Evolutionary conservation across 352 stramenopile species (phyloP), one percentile per base, ranked within the genome.

Genomic region (Pythium angustatum): DNA sequence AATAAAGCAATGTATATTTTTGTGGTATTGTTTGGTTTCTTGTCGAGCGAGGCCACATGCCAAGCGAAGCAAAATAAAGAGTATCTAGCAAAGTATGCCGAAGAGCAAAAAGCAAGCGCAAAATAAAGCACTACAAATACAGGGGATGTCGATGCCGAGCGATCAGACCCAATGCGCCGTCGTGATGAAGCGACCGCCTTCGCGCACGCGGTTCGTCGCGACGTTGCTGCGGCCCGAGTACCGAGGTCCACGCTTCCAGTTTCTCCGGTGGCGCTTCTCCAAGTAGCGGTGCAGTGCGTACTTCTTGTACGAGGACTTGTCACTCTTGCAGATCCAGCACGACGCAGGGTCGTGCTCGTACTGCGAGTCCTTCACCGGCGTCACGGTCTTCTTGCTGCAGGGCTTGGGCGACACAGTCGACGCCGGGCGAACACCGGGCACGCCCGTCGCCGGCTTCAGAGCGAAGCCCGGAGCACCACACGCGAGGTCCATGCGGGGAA

Each of bases 301-400:
- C 81, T 94, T 93, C 66, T 85, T 86, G 64, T 91, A 83, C 34
- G 79, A 58, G 45, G 84, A 89, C 75, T 93, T 94, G 45, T 73
- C 77, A 48, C 82, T 92, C 78, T 93, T 93, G 81, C 86, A 94
- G 61, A 94, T 91, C 86, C 86, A 94, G 81, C 86, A 94, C 58
- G 79, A 87, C 59, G 76, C 70, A 15, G 84, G 65, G 70, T 93
- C 77, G 68, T 94, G 86, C 26, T 76, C 62, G 72, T 91, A 93
- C 59, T 74, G 48, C 6, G 40, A 14, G 26, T 66, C 48, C 58
- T 67, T 59, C 27, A 21, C 71, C 3, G 71, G 50, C 31, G 75
- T 50, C 48, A 28, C 41, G 57, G 22, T 68, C 73, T 87, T 93
- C 48, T 73, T 69, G 38, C 77, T 73, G 71, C 76, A 68, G 11